phyloP scores from a whole-genome alignment of 2,329 filamentous ascomycete genomes.

The Monilinia aucupariae region DNA sequence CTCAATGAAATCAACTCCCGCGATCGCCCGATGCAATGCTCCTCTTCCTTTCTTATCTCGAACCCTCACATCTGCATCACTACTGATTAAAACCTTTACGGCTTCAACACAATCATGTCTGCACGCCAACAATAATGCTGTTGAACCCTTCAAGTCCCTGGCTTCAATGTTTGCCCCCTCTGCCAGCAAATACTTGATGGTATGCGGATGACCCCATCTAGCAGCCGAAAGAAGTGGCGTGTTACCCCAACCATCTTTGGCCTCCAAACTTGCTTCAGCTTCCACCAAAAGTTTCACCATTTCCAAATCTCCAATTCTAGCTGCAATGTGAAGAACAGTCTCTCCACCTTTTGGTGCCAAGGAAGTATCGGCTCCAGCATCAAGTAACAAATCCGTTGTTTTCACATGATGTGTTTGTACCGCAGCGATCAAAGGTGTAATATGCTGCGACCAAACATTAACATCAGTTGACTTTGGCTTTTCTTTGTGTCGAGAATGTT shows the following conservation, averaged over 20 bases:
- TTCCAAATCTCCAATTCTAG: slow-evolving; percentile 20
- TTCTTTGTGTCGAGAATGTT: slow-evolving; percentile 5
- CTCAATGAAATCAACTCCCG: slow-evolving; percentile 20
- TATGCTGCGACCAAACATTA: slow-evolving; percentile 20
- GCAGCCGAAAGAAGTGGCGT: slow-evolving; percentile 21
- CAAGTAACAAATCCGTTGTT: slow-evolving; percentile 20
- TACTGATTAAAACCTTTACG: slow-evolving; percentile 18
- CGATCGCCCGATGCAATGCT: slow-evolving; percentile 23
- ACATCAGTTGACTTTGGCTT: slow-evolving; percentile 8
- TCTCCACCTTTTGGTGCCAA: slow-evolving; percentile 17
- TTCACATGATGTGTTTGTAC: slow-evolving; percentile 23
- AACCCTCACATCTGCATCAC: slow-evolving; percentile 18
- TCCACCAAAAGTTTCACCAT: slow-evolving; percentile 18
- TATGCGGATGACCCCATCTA: slow-evolving; percentile 20
- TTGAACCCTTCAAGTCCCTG: slow-evolving; percentile 21
- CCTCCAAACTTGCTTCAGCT: slow-evolving; percentile 19
- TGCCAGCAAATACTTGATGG: slow-evolving; percentile 15
- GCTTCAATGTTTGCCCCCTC: slow-evolving; percentile 21
- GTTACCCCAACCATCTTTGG: slow-evolving; percentile 18
- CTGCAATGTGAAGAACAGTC: slow-evolving; percentile 19
- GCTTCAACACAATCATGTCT: slow-evolving; percentile 21
- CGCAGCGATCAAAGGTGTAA: slow-evolving; percentile 23
- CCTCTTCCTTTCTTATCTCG: slow-evolving; percentile 22
- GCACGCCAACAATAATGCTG: slow-evolving; percentile 21
- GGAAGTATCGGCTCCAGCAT: slow-evolving; percentile 23